Conservation (phyloP, 2,329 filamentous ascomycete genomes). For the Amauroascus verrucosus region DNA sequence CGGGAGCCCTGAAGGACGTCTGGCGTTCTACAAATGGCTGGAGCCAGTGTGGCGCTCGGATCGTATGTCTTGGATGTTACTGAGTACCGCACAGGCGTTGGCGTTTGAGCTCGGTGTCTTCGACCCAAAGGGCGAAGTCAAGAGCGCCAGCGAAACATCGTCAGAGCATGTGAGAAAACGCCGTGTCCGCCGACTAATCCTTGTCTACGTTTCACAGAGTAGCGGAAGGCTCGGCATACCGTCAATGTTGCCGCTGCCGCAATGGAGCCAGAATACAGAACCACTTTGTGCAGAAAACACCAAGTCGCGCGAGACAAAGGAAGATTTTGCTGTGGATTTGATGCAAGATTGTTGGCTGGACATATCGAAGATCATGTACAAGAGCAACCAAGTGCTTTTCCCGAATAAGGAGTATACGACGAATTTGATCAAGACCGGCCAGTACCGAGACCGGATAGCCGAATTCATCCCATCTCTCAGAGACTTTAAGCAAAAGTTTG, state of each 20-base stretch:
- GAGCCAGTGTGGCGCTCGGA: slow-evolving; percentile 93
- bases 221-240: slow-evolving; percentile 85
- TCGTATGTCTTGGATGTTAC: slow-evolving; percentile 95
- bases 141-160: slow-evolving; percentile 41
- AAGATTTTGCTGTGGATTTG: slow-evolving; percentile 41
- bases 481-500: slow-evolving; percentile 73
- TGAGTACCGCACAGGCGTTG: slow-evolving; percentile 80
- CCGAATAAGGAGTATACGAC: slow-evolving; percentile 78
- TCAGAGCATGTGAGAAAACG: slow-evolving; percentile 65
- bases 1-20: slow-evolving; percentile 63
- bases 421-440: slow-evolving; percentile 74
- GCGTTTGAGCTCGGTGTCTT: slow-evolving; percentile 94
- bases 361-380: slow-evolving; percentile 84
- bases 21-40: slow-evolving; percentile 82
- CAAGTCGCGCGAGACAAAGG: slow-evolving; percentile 15
- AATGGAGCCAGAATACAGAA: slow-evolving; percentile 34
- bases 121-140: slow-evolving; percentile 71
- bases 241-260: slow-evolving; percentile 66
- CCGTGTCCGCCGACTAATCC: slow-evolving; percentile 72
- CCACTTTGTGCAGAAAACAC: slow-evolving; percentile 22
- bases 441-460: slow-evolving; percentile 70
- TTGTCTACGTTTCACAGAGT: slow-evolving; percentile 90
- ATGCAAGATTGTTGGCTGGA: slow-evolving; percentile 82
- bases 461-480: slow-evolving; percentile 69
- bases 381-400: slow-evolving; percentile 81